phyloP scores from a whole-genome alignment of 2,329 filamentous ascomycete genomes.

The Rhynchosporium secalis region DNA sequence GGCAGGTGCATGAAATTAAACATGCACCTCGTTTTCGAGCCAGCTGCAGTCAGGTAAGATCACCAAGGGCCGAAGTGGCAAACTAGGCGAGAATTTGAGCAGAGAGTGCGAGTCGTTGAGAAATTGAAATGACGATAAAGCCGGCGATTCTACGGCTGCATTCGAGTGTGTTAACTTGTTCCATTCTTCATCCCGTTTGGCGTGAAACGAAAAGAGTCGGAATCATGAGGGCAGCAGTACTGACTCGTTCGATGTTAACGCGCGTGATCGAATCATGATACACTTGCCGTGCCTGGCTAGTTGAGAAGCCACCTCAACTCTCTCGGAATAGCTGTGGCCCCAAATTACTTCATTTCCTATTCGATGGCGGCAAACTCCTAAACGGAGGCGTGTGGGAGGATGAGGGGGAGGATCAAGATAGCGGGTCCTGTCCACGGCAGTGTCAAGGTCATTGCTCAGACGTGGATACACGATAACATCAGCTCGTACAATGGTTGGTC shows the following conservation, averaged over 20 bases:
- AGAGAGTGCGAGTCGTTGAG: slow-evolving; percentile 14
- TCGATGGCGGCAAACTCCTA: slow-evolving; percentile 10
- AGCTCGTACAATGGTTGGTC: slow-evolving; percentile 10
- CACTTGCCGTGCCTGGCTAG: slow-evolving; percentile 21
- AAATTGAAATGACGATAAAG: slow-evolving; percentile 9
- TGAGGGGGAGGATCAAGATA: slow-evolving; percentile 15
- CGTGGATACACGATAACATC: slow-evolving; percentile 14
- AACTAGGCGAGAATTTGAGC: slow-evolving; percentile 2
- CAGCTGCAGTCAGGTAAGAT: slow-evolving; percentile 21
- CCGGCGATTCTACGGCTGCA: slow-evolving; percentile 15
- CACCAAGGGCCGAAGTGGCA: slow-evolving; percentile 17
- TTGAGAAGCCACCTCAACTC: slow-evolving; percentile 17
- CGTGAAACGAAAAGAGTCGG: slow-evolving; percentile 25
- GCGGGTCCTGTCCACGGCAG: slow-evolving; percentile 18
- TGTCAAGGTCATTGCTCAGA: slow-evolving; percentile 1
- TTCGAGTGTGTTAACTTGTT: not conserved
- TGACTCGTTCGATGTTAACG: slow-evolving; percentile 16
- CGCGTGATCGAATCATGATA: slow-evolving; percentile 21
- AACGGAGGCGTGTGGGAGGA: slow-evolving; percentile 14
- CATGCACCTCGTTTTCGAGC: slow-evolving; percentile 30
- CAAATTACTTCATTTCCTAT: slow-evolving; percentile 4
- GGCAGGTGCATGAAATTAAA: slow-evolving; percentile 36
- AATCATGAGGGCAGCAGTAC: slow-evolving; percentile 22
- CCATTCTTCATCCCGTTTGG: slow-evolving; percentile 3
- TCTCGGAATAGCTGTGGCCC: slow-evolving; percentile 4